A percentile compares a stretch with the other conserved stretches of the same genome.
phyloP scores from a whole-genome alignment of 2,329 filamentous ascomycete species.

The Exophiala aquamarina region DNA sequence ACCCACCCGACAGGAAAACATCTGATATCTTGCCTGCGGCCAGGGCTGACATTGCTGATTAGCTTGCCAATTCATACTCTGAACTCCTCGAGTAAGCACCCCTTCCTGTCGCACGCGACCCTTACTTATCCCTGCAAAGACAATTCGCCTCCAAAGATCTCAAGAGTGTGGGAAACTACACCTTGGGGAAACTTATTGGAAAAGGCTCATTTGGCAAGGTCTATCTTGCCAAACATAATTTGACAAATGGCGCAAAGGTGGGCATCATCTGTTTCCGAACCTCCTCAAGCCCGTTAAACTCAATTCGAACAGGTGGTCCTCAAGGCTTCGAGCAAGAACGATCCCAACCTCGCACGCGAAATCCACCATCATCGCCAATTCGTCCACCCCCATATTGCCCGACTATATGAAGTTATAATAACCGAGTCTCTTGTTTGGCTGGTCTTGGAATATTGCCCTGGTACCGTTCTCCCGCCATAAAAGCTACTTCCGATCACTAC shows the following conservation, averaged over 20 bases:
- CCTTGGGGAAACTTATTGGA: constrained; percentile 84
- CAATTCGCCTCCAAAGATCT: constrained; percentile 93
- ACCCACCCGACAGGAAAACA: no score
- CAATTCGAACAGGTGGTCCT: constrained; percentile 73
- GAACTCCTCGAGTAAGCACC: constrained; percentile 83
- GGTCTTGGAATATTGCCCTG: constrained; percentile 92
- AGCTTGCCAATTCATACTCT: constrained; percentile 97
- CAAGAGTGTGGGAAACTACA: constrained; percentile 91
- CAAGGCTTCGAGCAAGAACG: constrained; percentile 95
- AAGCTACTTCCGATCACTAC: constrained; percentile 10
- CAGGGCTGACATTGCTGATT: constrained; percentile 29
- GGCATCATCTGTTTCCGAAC: constrained; percentile 27
- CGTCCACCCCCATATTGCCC: constrained; percentile 92
- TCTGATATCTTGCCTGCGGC: background rate
- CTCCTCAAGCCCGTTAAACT: constrained; percentile 10
- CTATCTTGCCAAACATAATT: constrained; percentile 92
- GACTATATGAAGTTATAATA: constrained; percentile 96
- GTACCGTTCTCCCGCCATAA: constrained; percentile 46
- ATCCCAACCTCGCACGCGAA: constrained; percentile 91
- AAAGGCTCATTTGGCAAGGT: constrained; percentile 99
- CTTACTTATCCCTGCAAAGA: constrained; percentile 49
- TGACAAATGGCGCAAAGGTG: constrained; percentile 97
- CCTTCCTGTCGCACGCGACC: constrained; percentile 9
- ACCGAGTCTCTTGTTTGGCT: constrained; percentile 95
- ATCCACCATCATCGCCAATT: constrained; percentile 99